Percentiles rank a stretch among this genome's conserved stretches.
These are phyloP conservation scores for Suaeda aralocaspica DNA, from an alignment of 148 eudicot genomes.

Conservation along the genomic window DNA sequence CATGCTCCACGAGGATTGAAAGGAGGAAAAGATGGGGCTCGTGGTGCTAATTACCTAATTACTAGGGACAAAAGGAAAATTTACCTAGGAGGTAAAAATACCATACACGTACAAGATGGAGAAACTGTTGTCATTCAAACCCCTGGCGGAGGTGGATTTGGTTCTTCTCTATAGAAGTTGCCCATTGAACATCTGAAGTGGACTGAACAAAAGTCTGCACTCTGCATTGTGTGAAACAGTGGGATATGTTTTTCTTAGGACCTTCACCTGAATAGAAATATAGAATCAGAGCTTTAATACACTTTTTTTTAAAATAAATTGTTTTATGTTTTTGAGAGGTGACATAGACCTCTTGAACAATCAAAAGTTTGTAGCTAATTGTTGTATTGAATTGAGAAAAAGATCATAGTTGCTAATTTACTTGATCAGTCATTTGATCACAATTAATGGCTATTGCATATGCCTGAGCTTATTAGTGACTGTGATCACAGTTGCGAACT, in stretches of 20 bases:
- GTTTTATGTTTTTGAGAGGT: background rate
- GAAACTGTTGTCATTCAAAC: slow-evolving; percentile 78
- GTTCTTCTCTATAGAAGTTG: slow-evolving; percentile 27
- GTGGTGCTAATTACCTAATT: slow-evolving; percentile 72
- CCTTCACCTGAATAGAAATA: no score
- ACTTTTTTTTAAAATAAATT: no score
- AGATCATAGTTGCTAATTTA: slow-evolving; percentile 1
- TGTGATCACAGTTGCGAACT: no score
- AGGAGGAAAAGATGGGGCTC: slow-evolving; percentile 79
- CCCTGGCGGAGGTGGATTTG: slow-evolving; percentile 94
- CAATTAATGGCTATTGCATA: no score
- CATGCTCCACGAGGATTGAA: slow-evolving; percentile 90
- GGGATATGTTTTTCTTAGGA: background rate
- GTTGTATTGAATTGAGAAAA: background rate
- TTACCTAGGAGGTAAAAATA: slow-evolving; percentile 87
- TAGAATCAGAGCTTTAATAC: no score
- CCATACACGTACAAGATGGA: slow-evolving; percentile 73
- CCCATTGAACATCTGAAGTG: background rate
- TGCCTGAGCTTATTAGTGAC: no score
- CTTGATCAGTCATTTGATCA: no score
- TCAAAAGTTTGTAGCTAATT: slow-evolving; percentile 5
- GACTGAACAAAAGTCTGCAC: slow-evolving; percentile 6
- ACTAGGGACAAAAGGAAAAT: slow-evolving; percentile 59
- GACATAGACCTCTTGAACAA: background rate
- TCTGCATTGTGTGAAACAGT: background rate